Evolutionary conservation across 495 filamentous ascomycete species (phyloP).

Genomic region (Penicillium roqueforti): DNA sequence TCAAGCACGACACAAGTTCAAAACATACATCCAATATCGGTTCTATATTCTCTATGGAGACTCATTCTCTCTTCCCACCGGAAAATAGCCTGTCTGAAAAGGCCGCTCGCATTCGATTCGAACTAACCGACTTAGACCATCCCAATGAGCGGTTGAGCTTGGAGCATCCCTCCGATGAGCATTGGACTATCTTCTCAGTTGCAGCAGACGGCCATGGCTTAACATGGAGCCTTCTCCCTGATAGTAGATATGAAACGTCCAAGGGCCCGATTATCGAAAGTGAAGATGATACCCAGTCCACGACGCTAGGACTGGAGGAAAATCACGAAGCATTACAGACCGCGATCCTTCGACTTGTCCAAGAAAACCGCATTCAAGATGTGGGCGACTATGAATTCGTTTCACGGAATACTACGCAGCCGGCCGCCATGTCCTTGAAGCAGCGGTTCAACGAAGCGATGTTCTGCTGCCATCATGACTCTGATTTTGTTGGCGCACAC

Average conservation of each 20-base stretch:
- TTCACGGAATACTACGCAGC: background rate
- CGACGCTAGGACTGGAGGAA: slow-evolving; percentile 66
- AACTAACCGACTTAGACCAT: slow-evolving; percentile 39
- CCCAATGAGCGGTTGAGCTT: slow-evolving; percentile 29
- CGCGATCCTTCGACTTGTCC: slow-evolving; percentile 74
- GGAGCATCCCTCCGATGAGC: slow-evolving; percentile 41
- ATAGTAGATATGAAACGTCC: slow-evolving; percentile 13
- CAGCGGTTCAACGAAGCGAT: slow-evolving; percentile 41
- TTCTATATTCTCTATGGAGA: slow-evolving; percentile 29
- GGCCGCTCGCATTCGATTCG: slow-evolving; percentile 44
- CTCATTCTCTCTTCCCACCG: slow-evolving; percentile 21
- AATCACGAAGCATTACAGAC: slow-evolving; percentile 81
- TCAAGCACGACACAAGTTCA: slow-evolving; percentile 13
- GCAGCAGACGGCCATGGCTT: slow-evolving; percentile 64
- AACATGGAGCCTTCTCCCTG: slow-evolving; percentile 60
- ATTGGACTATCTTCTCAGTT: slow-evolving; percentile 65
- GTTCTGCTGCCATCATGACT: slow-evolving; percentile 34
- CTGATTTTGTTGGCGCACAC: slow-evolving; percentile 45
- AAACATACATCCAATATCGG: slow-evolving; percentile 20
- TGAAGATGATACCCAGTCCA: slow-evolving; percentile 58
- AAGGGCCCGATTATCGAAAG: slow-evolving; percentile 15
- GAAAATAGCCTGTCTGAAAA: slow-evolving; percentile 27
- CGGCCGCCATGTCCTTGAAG: slow-evolving; percentile 25
- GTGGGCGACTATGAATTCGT: slow-evolving; percentile 13
- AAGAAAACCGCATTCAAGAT: slow-evolving; percentile 64